Evolutionary conservation across 2,329 filamentous ascomycete genomes (phyloP), one percentile per base, ranked within the genome.

Genomic region (Cercospora zeina): DNA sequence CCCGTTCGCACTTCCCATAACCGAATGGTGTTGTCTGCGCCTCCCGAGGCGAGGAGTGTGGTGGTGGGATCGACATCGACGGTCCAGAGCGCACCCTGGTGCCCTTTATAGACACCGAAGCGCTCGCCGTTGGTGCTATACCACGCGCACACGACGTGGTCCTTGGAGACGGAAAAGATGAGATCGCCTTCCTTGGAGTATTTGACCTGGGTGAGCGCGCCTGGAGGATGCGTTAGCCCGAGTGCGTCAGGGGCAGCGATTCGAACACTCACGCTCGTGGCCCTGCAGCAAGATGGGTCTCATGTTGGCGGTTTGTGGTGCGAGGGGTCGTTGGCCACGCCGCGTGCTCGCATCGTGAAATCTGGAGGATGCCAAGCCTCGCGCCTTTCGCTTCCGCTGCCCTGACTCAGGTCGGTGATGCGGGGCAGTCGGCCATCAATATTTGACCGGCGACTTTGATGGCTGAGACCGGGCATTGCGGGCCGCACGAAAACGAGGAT

Each of bases 81-180:
- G 66, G 95, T 97, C 95, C 95, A 99, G 82, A 99, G 90, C 73
- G 95, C 93, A 80, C 95, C 95, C 79, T 96, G 89, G 81, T 99
- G 95, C 78, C 95, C 95, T 76, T 91, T 88, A 82, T 97, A 99
- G 72, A 93, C 95, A 74, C 95, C 95, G 73, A 97, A 85, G 74
- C 95, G 90, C 84, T 99, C 95, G 81, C 95, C 95, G 79, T 99
- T 99, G 82, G 96, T 92, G 69, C 92, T 89, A 81, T 87, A 97
- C 95, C 95, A 99, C 69, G 87, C 93, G 84, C 93, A 96, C 74
- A 97, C 91, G 75, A 96, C 87, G 81, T 97, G 93, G 80, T 97
- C 93, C 82, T 97, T 97, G 71, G 91, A 87, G 65, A 92, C 90
- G 67, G 93, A 96, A 83, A 97, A 97, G 77, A 97, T 88, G 70